Evolutionary conservation across 805 yeast species (phyloP).

Genomic region (Candida saitoana): DNA sequence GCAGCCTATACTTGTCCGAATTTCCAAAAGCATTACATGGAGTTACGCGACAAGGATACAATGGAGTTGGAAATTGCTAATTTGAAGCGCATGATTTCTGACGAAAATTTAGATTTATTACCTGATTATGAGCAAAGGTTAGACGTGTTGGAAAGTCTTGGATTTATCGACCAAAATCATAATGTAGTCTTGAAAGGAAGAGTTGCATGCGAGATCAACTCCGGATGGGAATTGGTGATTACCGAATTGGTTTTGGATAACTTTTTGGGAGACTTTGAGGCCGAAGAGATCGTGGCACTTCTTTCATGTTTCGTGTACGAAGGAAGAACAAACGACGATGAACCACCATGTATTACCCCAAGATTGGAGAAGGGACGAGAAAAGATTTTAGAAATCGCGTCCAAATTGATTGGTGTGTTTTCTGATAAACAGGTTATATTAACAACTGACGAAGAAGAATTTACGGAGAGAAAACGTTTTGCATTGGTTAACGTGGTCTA

Average conservation of each 20-base stretch:
- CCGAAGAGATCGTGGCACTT: slow-evolving; percentile 95
- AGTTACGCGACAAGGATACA: slow-evolving; percentile 42
- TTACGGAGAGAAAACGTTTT: slow-evolving; percentile 78
- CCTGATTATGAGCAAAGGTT: slow-evolving; percentile 94
- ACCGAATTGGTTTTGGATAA: slow-evolving; percentile 90
- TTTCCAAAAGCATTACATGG: slow-evolving; percentile 43
- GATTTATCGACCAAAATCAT: slow-evolving; percentile 69
- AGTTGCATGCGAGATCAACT: slow-evolving; percentile 86
- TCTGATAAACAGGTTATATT: slow-evolving; percentile 65
- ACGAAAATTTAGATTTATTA: slow-evolving; percentile 80
- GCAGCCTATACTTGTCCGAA: slow-evolving; percentile 34
- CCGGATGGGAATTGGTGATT: slow-evolving; percentile 85
- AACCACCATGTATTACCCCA: slow-evolving; percentile 66
- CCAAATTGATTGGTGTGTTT: slow-evolving; percentile 56
- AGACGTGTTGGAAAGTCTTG: slow-evolving; percentile 70
- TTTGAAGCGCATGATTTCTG: slow-evolving; percentile 64
- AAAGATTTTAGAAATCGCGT: slow-evolving; percentile 68
- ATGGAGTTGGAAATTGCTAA: slow-evolving; percentile 50
- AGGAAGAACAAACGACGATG: slow-evolving; percentile 66
- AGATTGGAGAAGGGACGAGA: slow-evolving; percentile 66
- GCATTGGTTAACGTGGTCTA: slow-evolving; percentile 91
- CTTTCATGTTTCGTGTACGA: slow-evolving; percentile 91
- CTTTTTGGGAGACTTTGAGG: slow-evolving; percentile 86
- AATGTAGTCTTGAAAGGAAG: slow-evolving; percentile 87
- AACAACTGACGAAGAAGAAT: slow-evolving; percentile 81